phyloP scores from a whole-genome alignment of 306 rosid genomes.

The Ochetophila trinervis region DNA sequence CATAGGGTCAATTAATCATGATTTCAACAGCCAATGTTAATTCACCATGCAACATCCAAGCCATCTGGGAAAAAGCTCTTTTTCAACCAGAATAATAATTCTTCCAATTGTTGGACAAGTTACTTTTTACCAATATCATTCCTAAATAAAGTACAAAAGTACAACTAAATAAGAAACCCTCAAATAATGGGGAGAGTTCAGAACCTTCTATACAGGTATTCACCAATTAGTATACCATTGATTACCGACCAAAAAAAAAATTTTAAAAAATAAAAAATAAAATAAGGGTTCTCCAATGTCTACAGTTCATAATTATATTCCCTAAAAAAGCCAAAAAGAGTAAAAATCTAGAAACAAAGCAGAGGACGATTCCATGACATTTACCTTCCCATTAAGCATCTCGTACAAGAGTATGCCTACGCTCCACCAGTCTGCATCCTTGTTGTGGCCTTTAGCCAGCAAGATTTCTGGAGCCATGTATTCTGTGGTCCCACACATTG shows the following conservation, averaged over 20 bases:
- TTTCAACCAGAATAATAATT: not conserved
- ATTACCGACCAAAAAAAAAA: not conserved
- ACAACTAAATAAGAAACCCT: not conserved
- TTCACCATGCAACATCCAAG: too few relatives aligned
- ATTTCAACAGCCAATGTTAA: too few relatives aligned
- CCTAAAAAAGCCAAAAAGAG: not conserved
- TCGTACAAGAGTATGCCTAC: constrained; percentile 83
- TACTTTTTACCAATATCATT: not conserved
- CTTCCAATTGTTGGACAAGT: not conserved
- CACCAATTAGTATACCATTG: not conserved
- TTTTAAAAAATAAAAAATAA: not conserved
- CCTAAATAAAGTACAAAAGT: not conserved
- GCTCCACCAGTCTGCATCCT: constrained; percentile 99
- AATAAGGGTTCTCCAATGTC: not conserved
- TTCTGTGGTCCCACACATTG: constrained; percentile 91
- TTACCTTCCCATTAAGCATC: constrained; percentile 93
- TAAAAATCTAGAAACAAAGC: not conserved
- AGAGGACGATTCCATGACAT: not conserved
- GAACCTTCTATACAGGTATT: not conserved
- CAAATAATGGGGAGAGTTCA: not conserved
- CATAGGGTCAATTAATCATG: too few relatives aligned
- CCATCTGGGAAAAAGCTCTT: not conserved
- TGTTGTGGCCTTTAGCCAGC: constrained; percentile 84
- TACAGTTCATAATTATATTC: not conserved
- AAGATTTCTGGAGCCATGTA: constrained; percentile 98